Base-by-base conservation (phyloP, 306 rosid species). In the Cucumis sativus region DNA sequence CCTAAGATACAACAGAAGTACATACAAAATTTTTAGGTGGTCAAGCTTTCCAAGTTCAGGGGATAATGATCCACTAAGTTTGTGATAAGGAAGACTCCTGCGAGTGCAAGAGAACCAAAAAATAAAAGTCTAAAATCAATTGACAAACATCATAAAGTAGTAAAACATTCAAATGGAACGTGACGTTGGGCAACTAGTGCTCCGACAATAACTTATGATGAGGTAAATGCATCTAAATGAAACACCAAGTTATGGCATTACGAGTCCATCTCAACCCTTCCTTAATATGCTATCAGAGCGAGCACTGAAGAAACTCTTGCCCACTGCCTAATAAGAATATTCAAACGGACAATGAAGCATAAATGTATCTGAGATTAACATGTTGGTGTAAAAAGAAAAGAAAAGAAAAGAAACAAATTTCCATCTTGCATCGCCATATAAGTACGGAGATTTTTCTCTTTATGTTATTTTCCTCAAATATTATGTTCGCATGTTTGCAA, bases 31-130 rank as follows among this genome's bases (percentile, higher is more conserved):
- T 80, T 72, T 91, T 84, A 96, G 83, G 55, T 82, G 93, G 57
- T 85, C 98, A 20, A 96, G 91, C 90, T 86, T 96, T 87, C 97
- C 97, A 65, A 96, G 92, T 83, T 89, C 96, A 75, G 98, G 87
- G 58, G 97, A 79, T 82, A 96, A 54, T 21, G 77, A 82, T 73
- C 99, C 99, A 80, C 91, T 91, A 78, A 96, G 82, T 88, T 87
- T 96, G 78, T 87, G 93, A 80, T 81, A 67, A 56, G 96, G 66
- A 82, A 96, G 89, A 80, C 82, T 80, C 97, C 99, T 96, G 89
- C 57, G 80, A 80, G 76, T 95, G 89, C 56, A 80, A 80, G 76
- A 83, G 49, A 75, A 79, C 58, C 82, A 86, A 87, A 30, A 55
- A 54, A 74, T 74, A 74, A 51, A 28, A 25, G 7, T 59, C 69